Evolutionary conservation across 371 early-diverging fungal genomes (phyloP).

Genomic region (Haplosporangium sp.): DNA sequence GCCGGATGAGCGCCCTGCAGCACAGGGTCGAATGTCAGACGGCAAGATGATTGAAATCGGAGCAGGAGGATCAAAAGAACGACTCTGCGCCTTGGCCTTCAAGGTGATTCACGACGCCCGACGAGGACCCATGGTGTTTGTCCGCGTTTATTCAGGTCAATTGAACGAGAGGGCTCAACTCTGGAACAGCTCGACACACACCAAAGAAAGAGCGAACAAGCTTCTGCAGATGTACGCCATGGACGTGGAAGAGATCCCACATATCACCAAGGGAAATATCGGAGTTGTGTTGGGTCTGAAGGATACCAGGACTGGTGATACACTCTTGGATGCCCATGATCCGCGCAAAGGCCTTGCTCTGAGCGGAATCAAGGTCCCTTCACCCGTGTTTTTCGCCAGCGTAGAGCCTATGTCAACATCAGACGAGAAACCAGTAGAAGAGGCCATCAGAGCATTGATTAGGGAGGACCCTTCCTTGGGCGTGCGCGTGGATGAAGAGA

Average conservation of each 20-base stretch:
- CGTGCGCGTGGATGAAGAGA: constrained; percentile 81
- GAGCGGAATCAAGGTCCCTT: constrained; percentile 84
- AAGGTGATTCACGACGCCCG: constrained; percentile 89
- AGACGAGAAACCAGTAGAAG: constrained; percentile 81
- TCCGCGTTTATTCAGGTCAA: constrained; percentile 92
- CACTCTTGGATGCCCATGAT: constrained; percentile 74
- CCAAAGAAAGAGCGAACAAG: constrained; percentile 87
- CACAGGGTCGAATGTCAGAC: constrained; percentile 63
- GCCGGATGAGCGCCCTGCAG: constrained; percentile 77
- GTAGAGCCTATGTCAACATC: constrained; percentile 82
- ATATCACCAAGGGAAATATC: constrained; percentile 86
- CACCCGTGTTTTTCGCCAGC: constrained; percentile 91
- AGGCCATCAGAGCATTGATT: constrained; percentile 79
- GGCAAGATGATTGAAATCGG: constrained; percentile 53
- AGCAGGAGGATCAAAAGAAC: constrained; percentile 58
- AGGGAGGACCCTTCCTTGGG: constrained; percentile 93
- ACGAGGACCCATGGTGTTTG: constrained; percentile 91
- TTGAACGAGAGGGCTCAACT: constrained; percentile 75
- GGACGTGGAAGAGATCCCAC: constrained; percentile 86
- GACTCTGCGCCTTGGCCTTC: constrained; percentile 91
- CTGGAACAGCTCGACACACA: constrained; percentile 71
- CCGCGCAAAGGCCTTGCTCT: constrained; percentile 68
- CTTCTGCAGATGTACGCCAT: constrained; percentile 94
- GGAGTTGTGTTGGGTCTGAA: constrained; percentile 91
- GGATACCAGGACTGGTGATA: constrained; percentile 93